Conservation (phyloP, 768 basidiomycete genomes). For the Panaeolus cyanescens region DNA sequence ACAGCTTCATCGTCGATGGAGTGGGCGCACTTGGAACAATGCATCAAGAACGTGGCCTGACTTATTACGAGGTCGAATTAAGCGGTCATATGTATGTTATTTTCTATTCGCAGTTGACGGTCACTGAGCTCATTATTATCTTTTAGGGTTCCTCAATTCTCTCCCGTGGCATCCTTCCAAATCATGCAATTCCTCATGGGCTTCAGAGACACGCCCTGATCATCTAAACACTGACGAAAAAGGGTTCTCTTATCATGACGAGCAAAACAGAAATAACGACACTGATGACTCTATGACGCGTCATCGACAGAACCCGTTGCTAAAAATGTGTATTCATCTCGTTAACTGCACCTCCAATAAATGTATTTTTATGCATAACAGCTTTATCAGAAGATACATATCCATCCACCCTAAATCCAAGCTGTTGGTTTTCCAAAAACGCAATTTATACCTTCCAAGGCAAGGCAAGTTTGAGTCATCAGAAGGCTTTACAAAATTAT, state of each 20-base stretch:
- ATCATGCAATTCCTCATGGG: slow-evolving; percentile 72
- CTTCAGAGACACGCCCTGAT: slow-evolving; percentile 50
- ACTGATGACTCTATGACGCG: background rate
- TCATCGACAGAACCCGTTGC: background rate
- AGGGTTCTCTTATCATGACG: background rate
- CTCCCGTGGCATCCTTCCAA: slow-evolving; percentile 66
- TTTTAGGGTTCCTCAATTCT: slow-evolving; percentile 65
- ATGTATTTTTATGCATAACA: no score
- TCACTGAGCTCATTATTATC: slow-evolving; percentile 5
- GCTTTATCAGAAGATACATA: no score
- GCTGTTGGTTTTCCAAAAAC: background rate
- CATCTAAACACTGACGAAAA: background rate
- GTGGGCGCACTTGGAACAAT: slow-evolving; percentile 66
- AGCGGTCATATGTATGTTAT: slow-evolving; percentile 69
- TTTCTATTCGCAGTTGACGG: background rate
- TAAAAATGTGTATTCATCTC: background rate
- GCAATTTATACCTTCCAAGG: background rate
- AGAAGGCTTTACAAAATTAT: background rate
- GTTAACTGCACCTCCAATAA: no score
- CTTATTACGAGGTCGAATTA: slow-evolving; percentile 65
- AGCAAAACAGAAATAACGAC: background rate
- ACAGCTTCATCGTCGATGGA: slow-evolving; percentile 72
- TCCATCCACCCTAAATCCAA: background rate
- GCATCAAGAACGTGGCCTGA: slow-evolving; percentile 68
- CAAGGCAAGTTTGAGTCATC: background rate